phyloP scores from a whole-genome alignment of 1,284 basidiomycete species.

The Cryptococcus depauperatus region DNA sequence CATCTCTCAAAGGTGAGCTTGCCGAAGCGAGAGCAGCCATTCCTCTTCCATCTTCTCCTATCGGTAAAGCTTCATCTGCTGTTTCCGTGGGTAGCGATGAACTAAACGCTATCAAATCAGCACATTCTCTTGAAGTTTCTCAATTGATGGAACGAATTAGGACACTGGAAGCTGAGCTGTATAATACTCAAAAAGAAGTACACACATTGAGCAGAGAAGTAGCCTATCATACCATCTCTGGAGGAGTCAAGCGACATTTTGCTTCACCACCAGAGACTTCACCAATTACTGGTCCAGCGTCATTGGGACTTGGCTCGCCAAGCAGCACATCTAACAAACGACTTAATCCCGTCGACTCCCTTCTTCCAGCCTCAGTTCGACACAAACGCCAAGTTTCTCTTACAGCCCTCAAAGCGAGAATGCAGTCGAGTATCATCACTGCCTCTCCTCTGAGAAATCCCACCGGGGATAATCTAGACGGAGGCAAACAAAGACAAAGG shows the following conservation, averaged over 20 bases:
- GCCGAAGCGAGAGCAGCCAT: neutral
- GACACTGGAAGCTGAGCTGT: slow-evolving; percentile 60
- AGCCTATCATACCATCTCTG: neutral
- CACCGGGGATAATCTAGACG: neutral
- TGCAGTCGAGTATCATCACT: slow-evolving; percentile 48
- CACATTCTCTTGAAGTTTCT: slow-evolving; percentile 69
- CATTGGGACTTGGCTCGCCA: neutral
- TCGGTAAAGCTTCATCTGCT: no score
- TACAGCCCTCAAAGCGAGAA: slow-evolving; percentile 78
- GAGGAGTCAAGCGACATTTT: slow-evolving; percentile 12
- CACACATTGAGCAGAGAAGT: slow-evolving; percentile 56
- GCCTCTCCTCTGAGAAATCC: neutral
- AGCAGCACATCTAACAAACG: neutral
- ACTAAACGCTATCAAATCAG: slow-evolving; percentile 47
- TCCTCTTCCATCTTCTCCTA: slow-evolving; percentile 1
- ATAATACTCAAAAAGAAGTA: slow-evolving; percentile 60
- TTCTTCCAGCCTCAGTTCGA: slow-evolving; percentile 62
- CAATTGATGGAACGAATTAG: slow-evolving; percentile 66
- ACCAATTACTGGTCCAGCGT: slow-evolving; percentile 3
- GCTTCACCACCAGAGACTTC: slow-evolving; percentile 13
- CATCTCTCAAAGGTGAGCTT: neutral
- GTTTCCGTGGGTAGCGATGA: no score
- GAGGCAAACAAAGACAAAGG: neutral
- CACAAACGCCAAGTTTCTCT: slow-evolving; percentile 79
- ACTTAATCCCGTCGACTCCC: slow-evolving; percentile 50